These are phyloP conservation scores for Falciphora oryzae DNA, from an alignment of 2,329 filamentous ascomycete genomes.

Conservation along the genomic window DNA sequence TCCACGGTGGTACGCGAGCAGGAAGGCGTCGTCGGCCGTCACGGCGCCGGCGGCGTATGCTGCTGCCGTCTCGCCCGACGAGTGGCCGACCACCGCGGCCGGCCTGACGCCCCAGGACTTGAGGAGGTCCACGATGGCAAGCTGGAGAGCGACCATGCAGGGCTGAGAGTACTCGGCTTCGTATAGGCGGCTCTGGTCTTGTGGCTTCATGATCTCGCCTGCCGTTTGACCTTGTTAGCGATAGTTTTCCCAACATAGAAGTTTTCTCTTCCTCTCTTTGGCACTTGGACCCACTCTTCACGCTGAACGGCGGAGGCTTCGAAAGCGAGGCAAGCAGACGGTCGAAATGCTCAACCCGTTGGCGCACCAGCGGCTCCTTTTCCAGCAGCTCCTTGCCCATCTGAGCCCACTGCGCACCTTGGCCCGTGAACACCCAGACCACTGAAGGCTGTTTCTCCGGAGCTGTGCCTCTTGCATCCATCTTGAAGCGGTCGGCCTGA, in stretches of 20 bases:
- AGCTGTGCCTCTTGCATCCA: neutral
- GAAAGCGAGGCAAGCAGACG: constrained; percentile 13
- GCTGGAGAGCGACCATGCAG: constrained; percentile 18
- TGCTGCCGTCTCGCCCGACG: constrained; percentile 17
- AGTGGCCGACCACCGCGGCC: constrained; percentile 16
- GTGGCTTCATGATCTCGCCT: constrained; percentile 8
- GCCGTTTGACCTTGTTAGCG: neutral
- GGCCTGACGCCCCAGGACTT: constrained; percentile 13
- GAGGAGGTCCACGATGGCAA: constrained; percentile 26
- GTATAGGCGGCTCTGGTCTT: constrained; percentile 12
- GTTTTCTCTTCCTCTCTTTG: neutral
- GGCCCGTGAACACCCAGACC: constrained; percentile 26
- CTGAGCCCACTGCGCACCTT: constrained; percentile 26
- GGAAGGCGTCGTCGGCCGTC: constrained; percentile 13
- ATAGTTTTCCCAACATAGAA: neutral
- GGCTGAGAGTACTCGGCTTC: constrained; percentile 12
- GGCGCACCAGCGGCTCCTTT: constrained; percentile 2
- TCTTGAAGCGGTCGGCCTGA: neutral
- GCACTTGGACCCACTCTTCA: neutral
- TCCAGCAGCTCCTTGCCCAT: constrained; percentile 26
- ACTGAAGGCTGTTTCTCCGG: neutral
- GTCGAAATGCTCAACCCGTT: constrained; percentile 7
- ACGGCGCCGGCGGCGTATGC: constrained; percentile 17
- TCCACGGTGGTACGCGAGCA: constrained; percentile 17
- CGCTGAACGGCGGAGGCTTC: constrained; percentile 23